A percentile compares a stretch with the other conserved stretches of the same genome.
phyloP scores from a whole-genome alignment of 2,329 filamentous ascomycete species.

The Triangularia verruculosa region DNA sequence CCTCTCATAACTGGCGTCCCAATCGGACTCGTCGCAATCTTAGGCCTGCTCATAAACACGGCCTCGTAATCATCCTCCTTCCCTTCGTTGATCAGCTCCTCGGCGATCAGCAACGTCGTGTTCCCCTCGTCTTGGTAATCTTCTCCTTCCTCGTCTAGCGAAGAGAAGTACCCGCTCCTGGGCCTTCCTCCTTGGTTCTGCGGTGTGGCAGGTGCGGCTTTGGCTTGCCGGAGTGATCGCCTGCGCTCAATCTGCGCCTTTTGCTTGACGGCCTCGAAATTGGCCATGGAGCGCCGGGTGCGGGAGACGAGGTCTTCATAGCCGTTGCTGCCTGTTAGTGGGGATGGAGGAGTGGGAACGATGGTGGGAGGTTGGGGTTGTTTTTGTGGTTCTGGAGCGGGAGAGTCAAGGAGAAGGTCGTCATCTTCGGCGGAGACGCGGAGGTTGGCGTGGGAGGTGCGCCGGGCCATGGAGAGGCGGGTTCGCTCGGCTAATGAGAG shows the following conservation, averaged over 20 bases:
- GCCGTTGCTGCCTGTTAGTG: constrained; percentile 31
- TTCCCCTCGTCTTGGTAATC: constrained; percentile 42
- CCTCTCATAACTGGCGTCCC: constrained; percentile 43
- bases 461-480: constrained; percentile 69
- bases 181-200: constrained; percentile 33
- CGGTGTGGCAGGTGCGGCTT: constrained; percentile 22
- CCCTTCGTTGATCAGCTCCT: constrained; percentile 62
- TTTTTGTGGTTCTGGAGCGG: constrained; percentile 11
- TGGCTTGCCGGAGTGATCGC: constrained; percentile 48
- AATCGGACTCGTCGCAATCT: constrained; percentile 72
- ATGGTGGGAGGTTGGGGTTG: background rate
- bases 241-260: constrained; percentile 58
- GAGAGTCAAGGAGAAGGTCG: constrained; percentile 35
- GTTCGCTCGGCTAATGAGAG: constrained; percentile 75
- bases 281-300: constrained; percentile 60
- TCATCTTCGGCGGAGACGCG: constrained; percentile 22
- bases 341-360: background rate
- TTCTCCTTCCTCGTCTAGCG: constrained; percentile 49
- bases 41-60: constrained; percentile 81
- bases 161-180: constrained; percentile 45
- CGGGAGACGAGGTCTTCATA: constrained; percentile 54
- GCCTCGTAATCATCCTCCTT: constrained; percentile 72
- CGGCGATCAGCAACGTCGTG: constrained; percentile 51
- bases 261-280: constrained; percentile 58
- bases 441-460: constrained; percentile 43